Base-by-base conservation (phyloP, 1,139 yeast genomes). In the Saccharomyces hybrid region DNA sequence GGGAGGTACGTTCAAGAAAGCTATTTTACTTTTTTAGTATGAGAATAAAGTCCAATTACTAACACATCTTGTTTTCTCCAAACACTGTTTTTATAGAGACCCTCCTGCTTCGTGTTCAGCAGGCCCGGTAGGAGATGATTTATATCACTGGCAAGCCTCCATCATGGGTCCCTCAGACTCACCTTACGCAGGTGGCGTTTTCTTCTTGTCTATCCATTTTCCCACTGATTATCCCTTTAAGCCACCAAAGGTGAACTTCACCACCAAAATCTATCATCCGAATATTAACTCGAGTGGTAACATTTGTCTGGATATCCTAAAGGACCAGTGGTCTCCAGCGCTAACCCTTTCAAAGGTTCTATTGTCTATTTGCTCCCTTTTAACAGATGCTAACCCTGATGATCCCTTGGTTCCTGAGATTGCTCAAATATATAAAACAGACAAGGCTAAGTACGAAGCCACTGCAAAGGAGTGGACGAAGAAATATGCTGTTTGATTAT, bases 41-140 rank as follows among this genome's bases (percentile, higher is more conserved):
- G 26, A 24, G 26, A 24, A 24, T 24, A 24, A 24, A 24, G 26
- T 24, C 38, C n/a, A 14, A 7, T 32, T 32, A 32, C 38, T 32
- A 32, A 32, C 38, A 32, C 16, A 12, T 32, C 2, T 12, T 32
- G n/a, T 32, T 32, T 32, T 32, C 6, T 19, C 9, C 26, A 24
- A 32, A 32, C 38, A n/a, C n/a, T 6, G n/a, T 32, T 14, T 14
- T n/a, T 59, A 27, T 61, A 88, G 96, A 80, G 99, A 93, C 73
- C 99, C 99, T 62, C 99, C 99, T 68, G 88, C 98, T 58, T 90
- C 96, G 52, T 93, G 99, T 75, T 90, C 97, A 44, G 99, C 99
- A 9, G 99, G 99, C 51, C 99, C 99, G 66, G 95, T 89, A 53
- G 97, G 97, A 55, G 98, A 93, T 68, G 96, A 88, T 71, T 78